Base-by-base conservation (phyloP, 2,329 filamentous ascomycete species). In the Xylaria sp. region DNA sequence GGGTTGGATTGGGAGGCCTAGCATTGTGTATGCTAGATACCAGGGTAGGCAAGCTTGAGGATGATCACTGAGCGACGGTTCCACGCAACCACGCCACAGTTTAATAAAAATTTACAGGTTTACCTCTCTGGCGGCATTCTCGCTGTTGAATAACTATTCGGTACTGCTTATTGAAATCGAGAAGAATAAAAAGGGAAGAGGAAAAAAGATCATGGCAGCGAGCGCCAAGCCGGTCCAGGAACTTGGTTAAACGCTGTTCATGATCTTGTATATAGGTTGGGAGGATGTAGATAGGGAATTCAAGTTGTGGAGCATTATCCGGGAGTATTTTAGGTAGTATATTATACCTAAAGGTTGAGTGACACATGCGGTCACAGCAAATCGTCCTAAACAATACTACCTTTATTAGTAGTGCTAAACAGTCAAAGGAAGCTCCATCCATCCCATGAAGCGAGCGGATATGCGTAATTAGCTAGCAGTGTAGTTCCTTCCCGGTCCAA, bases 51-150 rank as follows among this genome's bases (percentile, higher is more conserved):
- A 66, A 39, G 57, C 24, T 62, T 11, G 39, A 59, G 45, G 66
- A 63, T 32, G 63, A 69, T 69, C 67, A 53, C 54, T 24, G 39
- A 51, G 17, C 39, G 32, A 50, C 2, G n/a, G 66, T 30, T 62
- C 62, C 66, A 60, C 66, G 39, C 51, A 66, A 55, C 59, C 62
- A 54, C 67, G 59, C 67, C 66, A 69, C 62, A 45, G 36, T 56
- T 36, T 32, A 57, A 17, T 51, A 27, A 51, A 50, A 51, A 24
- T 34, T 21, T 55, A 12, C 14, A 24, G 30, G 45, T 32, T 63
- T 57, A 32, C 9, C 8, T 50, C 24, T 27, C 36, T 45, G 36
- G 47, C 42, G 54, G 34, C 59, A 53, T 58, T 8, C 19, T 62
- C 27, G 19, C 27, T 51, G 21, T 30, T 36, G 56, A 19, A 14